Percentiles rank a stretch among this genome's conserved stretches.
These are phyloP conservation scores for Myxozyma kluyveri DNA, from an alignment of 805 yeast genomes.

Conservation along the genomic window DNA sequence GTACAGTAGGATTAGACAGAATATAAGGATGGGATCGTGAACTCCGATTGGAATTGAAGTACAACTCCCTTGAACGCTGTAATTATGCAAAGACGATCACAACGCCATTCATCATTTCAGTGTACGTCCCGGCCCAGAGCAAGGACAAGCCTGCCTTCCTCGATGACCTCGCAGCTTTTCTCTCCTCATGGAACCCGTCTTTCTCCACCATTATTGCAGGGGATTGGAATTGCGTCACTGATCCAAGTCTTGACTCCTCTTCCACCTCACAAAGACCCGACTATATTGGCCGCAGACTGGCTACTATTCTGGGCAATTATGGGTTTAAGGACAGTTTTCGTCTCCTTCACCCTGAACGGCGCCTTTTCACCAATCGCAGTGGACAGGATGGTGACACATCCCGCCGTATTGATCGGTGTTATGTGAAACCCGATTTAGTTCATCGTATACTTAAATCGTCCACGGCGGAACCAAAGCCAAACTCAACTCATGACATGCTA, in stretches of 20 bases:
- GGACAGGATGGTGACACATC: neutral
- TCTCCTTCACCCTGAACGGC: neutral
- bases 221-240: conserved; percentile 3
- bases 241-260: neutral
- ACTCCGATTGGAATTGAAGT: too few relatives aligned
- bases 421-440: neutral
- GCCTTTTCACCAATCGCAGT: neutral
- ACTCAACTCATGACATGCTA: neutral
- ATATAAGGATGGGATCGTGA: too few relatives aligned
- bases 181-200: neutral
- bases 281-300: neutral
- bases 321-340: neutral
- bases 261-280: neutral
- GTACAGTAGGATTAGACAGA: too few relatives aligned
- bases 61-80: too few relatives aligned
- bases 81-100: too few relatives aligned
- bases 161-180: neutral
- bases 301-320: neutral
- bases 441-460: neutral
- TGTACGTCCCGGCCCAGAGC: neutral
- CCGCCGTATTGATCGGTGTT: neutral
- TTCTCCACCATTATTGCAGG: neutral
- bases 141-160: neutral
- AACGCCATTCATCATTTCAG: neutral
- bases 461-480: neutral